Percentiles rank a stretch among this genome's conserved stretches.
Conservation (phyloP, 768 basidiomycete species). For the Russula virescens region DNA sequence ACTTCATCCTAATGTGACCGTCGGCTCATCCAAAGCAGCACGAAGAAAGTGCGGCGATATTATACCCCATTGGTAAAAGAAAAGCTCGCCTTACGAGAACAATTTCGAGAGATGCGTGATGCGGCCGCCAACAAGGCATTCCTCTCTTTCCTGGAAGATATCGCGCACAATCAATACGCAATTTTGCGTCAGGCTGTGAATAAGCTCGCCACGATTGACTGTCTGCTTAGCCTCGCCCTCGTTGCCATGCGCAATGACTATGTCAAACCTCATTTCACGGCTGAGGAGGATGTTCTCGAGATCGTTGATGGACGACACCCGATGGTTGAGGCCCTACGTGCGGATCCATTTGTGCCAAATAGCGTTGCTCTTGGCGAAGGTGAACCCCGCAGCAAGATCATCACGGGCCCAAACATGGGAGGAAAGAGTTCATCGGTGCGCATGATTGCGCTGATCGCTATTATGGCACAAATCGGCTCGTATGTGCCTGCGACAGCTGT, state of each 20-base stretch:
- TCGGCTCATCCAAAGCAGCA: conserved; percentile 40
- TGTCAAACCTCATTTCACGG: conserved; percentile 67
- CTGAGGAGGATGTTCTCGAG: conserved; percentile 60
- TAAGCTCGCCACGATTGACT: conserved; percentile 80
- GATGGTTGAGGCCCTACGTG: conserved; percentile 74
- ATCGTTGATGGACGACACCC: conserved; percentile 88
- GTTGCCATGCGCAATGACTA: conserved; percentile 75
- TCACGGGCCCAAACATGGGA: conserved; percentile 86
- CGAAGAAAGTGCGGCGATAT: conserved; percentile 66
- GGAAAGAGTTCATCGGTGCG: conserved; percentile 83
- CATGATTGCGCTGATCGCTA: conserved; percentile 68
- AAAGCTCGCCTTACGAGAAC: conserved; percentile 66
- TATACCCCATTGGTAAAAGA: conserved; percentile 60
- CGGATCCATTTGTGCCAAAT: conserved; percentile 86
- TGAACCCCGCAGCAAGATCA: conserved; percentile 53
- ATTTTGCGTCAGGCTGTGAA: conserved; percentile 69
- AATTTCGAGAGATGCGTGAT: conserved; percentile 65
- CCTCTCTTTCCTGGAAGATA: conserved; percentile 61
- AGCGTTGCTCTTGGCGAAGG: conserved; percentile 57
- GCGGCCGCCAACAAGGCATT: conserved; percentile 64
- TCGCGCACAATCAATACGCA: conserved; percentile 60
- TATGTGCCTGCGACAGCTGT: conserved; percentile 82
- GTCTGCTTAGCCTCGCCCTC: conserved; percentile 76
- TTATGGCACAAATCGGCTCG: conserved; percentile 87
- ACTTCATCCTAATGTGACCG: neutral